Conservation (phyloP, 106 monocot genomes). For the Cymbidium sinense region DNA sequence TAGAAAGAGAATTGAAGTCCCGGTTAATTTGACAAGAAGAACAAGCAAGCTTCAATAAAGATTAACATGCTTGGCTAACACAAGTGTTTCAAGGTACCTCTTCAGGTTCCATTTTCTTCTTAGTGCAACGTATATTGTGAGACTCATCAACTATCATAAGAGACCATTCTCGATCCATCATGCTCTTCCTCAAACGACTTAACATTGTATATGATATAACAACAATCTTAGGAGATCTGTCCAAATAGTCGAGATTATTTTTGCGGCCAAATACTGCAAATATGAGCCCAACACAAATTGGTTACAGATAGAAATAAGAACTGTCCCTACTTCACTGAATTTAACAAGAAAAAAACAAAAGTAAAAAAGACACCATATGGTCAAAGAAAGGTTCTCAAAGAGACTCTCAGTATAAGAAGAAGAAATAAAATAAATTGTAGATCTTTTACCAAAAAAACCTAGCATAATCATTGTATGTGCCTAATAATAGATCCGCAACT, state of each 20-base stretch:
- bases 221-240: slow-evolving; percentile 61
- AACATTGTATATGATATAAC: slow-evolving; percentile 89
- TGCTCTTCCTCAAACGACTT: slow-evolving; percentile 65
- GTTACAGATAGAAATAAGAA: not conserved
- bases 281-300: not conserved
- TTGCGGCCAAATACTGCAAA: slow-evolving; percentile 87
- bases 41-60: not conserved
- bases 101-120: slow-evolving; percentile 64
- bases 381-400: not conserved
- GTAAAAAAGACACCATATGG: not conserved
- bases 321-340: not conserved
- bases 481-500: not conserved
- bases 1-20: not conserved
- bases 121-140: slow-evolving; percentile 92
- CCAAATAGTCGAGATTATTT: slow-evolving; percentile 56
- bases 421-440: not conserved
- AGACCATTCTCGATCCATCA: slow-evolving; percentile 61
- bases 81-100: slow-evolving; percentile 48
- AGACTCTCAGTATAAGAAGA: not conserved
- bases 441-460: not conserved
- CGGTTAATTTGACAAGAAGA: not conserved
- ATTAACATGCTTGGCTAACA: not conserved
- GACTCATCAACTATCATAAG: slow-evolving; percentile 96
- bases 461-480: not conserved
- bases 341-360: slow-evolving; percentile 2